A percentile compares a stretch with the other conserved stretches of the same genome.
Conservation (phyloP, 441 rosid genomes). For the Francoa sonchifolia region DNA sequence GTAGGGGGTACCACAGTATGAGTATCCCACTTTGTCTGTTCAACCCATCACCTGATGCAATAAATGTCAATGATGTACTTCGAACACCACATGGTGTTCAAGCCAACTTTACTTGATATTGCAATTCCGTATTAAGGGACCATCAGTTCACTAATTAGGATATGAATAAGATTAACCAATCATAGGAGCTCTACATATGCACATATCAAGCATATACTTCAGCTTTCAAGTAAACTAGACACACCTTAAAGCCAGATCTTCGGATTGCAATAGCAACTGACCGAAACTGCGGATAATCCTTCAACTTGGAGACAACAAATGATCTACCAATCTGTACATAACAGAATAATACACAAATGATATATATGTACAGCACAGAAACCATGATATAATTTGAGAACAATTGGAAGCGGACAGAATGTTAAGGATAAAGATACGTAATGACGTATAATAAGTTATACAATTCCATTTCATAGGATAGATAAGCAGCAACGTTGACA, state of each 20-base stretch:
- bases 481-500: not conserved
- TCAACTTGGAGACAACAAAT: constrained; percentile 68
- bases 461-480: not conserved
- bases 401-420: not conserved
- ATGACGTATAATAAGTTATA: not conserved
- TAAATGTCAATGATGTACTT: no score
- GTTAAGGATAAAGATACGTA: not conserved
- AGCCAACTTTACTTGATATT: no score
- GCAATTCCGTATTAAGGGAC: no score
- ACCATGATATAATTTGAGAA: not conserved
- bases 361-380: not conserved
- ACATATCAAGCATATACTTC: no score
- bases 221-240: constrained; percentile 13
- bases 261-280: constrained; percentile 73
- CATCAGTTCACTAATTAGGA: no score
- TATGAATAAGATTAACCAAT: no score
- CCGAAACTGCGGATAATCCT: constrained; percentile 86
- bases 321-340: constrained; percentile 62
- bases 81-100: no score
- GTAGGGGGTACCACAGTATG: no score
- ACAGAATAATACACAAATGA: not conserved
- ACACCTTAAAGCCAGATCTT: constrained; percentile 87
- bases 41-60: no score
- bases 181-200: no score
- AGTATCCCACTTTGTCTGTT: no score